Conservation (phyloP, 2,329 filamentous ascomycete species). For the Remersonia thermophila region DNA sequence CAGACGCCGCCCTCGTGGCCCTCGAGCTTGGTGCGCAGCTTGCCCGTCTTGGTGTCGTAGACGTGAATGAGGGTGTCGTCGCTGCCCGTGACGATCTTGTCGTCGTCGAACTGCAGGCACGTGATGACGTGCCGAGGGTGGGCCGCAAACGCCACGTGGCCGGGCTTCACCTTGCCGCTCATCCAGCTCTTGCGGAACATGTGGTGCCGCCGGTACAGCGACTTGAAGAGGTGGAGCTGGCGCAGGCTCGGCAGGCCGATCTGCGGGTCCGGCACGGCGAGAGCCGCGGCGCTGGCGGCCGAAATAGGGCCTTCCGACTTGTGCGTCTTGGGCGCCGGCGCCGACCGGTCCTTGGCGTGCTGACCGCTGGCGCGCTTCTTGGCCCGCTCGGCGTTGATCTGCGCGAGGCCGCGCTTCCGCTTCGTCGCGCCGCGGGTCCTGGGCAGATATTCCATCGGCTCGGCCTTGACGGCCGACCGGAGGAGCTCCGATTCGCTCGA, state of each 20-base stretch:
- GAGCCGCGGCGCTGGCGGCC: constrained; percentile 71
- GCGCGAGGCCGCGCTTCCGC: constrained; percentile 40
- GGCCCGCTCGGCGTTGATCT: constrained; percentile 34
- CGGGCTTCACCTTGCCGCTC: constrained; percentile 67
- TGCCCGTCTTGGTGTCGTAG: constrained; percentile 92
- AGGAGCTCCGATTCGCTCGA: constrained; percentile 42
- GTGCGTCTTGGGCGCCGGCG: constrained; percentile 33
- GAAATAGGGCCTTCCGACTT: constrained; percentile 74
- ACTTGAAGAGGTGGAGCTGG: constrained; percentile 88
- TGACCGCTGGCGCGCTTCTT: constrained; percentile 42
- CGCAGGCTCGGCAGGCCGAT: constrained; percentile 68
- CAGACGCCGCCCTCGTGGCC: constrained; percentile 96
- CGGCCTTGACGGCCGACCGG: constrained; percentile 27
- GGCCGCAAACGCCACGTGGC: constrained; percentile 90
- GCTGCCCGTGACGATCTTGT: constrained; percentile 95
- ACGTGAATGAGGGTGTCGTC: constrained; percentile 97
- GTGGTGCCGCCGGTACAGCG: constrained; percentile 83
- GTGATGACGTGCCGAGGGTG: constrained; percentile 95
- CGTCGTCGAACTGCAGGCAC: constrained; percentile 91
- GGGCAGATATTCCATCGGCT: constrained; percentile 24
- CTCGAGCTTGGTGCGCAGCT: constrained; percentile 67
- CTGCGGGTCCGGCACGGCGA: constrained; percentile 69
- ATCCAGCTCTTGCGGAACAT: constrained; percentile 91
- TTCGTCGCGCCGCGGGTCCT: constrained; percentile 38
- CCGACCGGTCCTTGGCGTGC: constrained; percentile 30